Conservation (phyloP, 768 basidiomycete genomes). For the Phlebiopsis gigantea region DNA sequence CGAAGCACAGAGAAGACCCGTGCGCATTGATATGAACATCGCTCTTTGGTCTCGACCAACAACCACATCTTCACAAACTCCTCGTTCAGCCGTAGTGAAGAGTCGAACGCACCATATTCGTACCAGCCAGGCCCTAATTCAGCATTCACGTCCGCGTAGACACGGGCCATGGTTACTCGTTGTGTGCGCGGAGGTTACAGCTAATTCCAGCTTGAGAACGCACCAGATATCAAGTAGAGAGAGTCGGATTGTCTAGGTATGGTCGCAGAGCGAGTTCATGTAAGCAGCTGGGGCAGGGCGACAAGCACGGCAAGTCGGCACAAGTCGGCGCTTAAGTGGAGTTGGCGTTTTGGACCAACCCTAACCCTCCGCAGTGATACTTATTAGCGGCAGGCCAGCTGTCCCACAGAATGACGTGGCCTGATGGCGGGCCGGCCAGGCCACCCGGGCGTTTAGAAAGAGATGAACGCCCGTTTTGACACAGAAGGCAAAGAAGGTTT, state of each 20-base stretch:
- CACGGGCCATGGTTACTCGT: slow-evolving; percentile 51
- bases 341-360: too few relatives aligned
- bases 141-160: slow-evolving; percentile 85
- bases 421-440: too few relatives aligned
- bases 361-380: neutral
- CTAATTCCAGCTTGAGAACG: too few relatives aligned
- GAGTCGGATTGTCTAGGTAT: neutral
- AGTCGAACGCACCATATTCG: slow-evolving; percentile 74
- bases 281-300: neutral
- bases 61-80: neutral
- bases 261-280: neutral
- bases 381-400: too few relatives aligned
- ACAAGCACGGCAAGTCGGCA: slow-evolving; percentile 1
- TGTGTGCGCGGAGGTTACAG: neutral
- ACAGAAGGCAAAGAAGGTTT: too few relatives aligned
- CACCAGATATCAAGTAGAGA: neutral
- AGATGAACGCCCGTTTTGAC: too few relatives aligned
- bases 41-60: neutral
- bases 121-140: slow-evolving; percentile 86
- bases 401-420: too few relatives aligned
- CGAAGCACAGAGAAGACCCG: neutral
- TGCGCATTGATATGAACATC: neutral
- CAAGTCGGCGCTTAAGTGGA: neutral
- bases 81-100: too few relatives aligned
- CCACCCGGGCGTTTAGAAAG: too few relatives aligned